Evolutionary conservation across 805 yeast species (phyloP).

Genomic region (Candida saitoana): DNA sequence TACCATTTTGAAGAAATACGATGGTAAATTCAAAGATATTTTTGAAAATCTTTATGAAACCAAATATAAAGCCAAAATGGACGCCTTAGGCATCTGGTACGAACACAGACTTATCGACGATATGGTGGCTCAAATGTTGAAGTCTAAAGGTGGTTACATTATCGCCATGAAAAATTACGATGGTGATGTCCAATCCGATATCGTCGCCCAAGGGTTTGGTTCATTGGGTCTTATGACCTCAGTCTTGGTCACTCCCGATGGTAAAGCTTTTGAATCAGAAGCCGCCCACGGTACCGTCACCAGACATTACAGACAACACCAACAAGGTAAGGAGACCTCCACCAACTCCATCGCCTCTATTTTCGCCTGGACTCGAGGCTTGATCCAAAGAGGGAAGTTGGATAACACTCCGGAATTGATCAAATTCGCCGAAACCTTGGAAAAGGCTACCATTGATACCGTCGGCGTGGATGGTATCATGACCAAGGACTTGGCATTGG

Average conservation of each 20-base stretch:
- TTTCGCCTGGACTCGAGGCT: constrained; percentile 95
- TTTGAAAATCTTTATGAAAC: constrained; percentile 76
- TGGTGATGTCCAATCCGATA: constrained; percentile 95
- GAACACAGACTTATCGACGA: constrained; percentile 96
- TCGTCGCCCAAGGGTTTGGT: constrained; percentile 97
- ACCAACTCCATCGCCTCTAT: constrained; percentile 97
- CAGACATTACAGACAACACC: constrained; percentile 93
- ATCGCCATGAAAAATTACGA: constrained; percentile 97
- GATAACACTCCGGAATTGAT: constrained; percentile 84
- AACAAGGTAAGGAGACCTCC: constrained; percentile 94
- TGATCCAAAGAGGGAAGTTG: constrained; percentile 85
- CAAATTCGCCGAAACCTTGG: constrained; percentile 72
- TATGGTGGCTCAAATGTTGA: constrained; percentile 98
- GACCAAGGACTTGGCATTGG: constrained; percentile 95
- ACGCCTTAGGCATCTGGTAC: constrained; percentile 82
- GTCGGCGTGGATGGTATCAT: constrained; percentile 80
- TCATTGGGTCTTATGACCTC: constrained; percentile 97
- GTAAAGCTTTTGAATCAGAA: constrained; percentile 91
- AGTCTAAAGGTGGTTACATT: constrained; percentile 90
- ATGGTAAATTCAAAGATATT: constrained; percentile 92
- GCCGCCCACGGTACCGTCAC: constrained; percentile 99
- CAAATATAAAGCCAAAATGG: constrained; percentile 68
- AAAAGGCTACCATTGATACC: constrained; percentile 80
- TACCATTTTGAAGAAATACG: constrained; percentile 90
- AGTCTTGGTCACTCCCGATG: constrained; percentile 94